Evolutionary conservation across 108 stramenopile species (phyloP).

Genomic region (Cyclotella sp.): DNA sequence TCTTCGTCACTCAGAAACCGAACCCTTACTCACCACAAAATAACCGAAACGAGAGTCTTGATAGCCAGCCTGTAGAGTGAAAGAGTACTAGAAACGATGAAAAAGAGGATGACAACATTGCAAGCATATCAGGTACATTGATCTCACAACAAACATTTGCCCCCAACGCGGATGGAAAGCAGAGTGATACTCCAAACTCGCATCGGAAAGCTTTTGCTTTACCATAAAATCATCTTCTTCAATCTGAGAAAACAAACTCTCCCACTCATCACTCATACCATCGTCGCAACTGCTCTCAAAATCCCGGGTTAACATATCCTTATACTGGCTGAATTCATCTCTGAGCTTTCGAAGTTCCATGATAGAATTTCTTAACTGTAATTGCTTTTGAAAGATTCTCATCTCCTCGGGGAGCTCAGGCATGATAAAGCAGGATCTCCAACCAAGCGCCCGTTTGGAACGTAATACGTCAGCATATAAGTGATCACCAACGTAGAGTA

Average conservation of each 20-base stretch:
- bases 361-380: conserved; percentile 59
- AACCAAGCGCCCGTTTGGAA: conserved; percentile 95
- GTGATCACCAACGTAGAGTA: conserved; percentile 97
- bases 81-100: conserved; percentile 39
- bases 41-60: conserved; percentile 95
- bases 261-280: conserved; percentile 23
- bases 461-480: conserved; percentile 93
- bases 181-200: conserved; percentile 70
- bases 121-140: conserved; percentile 17
- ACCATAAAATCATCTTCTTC: conserved; percentile 76
- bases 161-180: conserved; percentile 88
- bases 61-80: conserved; percentile 78
- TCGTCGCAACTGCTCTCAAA: conserved; percentile 35
- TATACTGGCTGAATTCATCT: conserved; percentile 64
- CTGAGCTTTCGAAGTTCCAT: conserved; percentile 64
- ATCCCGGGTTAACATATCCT: conserved; percentile 52
- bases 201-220: conserved; percentile 60
- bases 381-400: conserved; percentile 58
- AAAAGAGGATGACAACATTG: conserved; percentile 35
- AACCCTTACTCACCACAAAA: conserved; percentile 59
- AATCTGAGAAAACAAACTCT: conserved; percentile 59
- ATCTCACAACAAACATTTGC: conserved; percentile 57
- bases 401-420: conserved; percentile 91
- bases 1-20: background rate
- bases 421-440: conserved; percentile 92